Evolutionary conservation across 257 asterid species (phyloP), one percentile per base, ranked within the genome.

Genomic region (Solanum dulcamara): DNA sequence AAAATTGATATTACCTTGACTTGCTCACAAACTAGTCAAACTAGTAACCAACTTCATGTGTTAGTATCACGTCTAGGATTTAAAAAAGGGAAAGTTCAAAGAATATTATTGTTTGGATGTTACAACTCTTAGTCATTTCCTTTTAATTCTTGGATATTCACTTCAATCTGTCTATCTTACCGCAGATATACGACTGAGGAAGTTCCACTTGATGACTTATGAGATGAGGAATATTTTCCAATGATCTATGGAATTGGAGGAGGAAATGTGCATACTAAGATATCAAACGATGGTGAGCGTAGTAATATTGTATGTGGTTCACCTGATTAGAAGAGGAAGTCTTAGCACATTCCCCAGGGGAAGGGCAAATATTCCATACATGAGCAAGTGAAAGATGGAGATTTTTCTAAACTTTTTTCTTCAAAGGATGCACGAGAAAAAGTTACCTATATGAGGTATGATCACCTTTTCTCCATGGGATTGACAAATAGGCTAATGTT

Each of bases 181-280:
- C 87, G 85, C 99, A 93, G 99, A 85, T 93, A 94, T 89, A 80
- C 89, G 44, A 98, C 93, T 81, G 97, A 96, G 87, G 90, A 96
- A 82, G 85, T 96, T 89, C 98, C 98, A 26, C 91, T 96, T 64
- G 94, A 96, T 72, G 99, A 96, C 85, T 96, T 98, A 83, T 97
- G 94, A 85, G 98, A 96, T 89, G 99, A 95, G 88, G 98, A 93
- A 64, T 92, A 91, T 80, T 87, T 90, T 64, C 90, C 88, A 28
- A 86, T 66, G 81, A 84, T 91, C 81, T 85, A 88, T 64, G 80
- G 77, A 83, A 71, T 90, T 83, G 55, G 74, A 28, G 84, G 62
- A 17, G 86, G 68, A 83, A 84, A 59, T 85, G 87, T 85, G 85
- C 70, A 86, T 85, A 86, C 22, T 5, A 50, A 92, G 95, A 87